These are phyloP conservation scores for Lactifluus rugatus DNA, from an alignment of 768 basidiomycete species.

Conservation along the genomic window DNA sequence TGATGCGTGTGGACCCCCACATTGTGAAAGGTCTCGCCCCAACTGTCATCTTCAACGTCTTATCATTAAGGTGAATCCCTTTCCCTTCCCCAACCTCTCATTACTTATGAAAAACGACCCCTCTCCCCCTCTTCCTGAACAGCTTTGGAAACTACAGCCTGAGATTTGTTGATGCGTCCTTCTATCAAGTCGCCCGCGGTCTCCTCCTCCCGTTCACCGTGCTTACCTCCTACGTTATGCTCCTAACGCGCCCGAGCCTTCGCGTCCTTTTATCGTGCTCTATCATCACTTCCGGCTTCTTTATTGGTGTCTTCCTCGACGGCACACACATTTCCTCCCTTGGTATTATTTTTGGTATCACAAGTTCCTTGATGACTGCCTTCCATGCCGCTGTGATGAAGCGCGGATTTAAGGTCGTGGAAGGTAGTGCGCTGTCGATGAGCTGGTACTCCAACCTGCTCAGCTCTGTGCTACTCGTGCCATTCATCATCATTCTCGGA, in stretches of 20 bases:
- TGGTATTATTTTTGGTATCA: conserved; percentile 74
- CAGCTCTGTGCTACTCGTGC: conserved; percentile 62
- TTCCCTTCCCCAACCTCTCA: conserved; percentile 6
- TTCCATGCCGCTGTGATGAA: conserved; percentile 94
- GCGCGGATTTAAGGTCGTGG: conserved; percentile 66
- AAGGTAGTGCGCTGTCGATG: conserved; percentile 74
- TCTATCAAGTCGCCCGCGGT: conserved; percentile 93
- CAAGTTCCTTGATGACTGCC: conserved; percentile 80
- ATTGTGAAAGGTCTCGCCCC: conserved; percentile 66
- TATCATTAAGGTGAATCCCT: conserved; percentile 61
- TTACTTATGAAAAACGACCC: background rate
- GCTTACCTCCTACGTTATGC: conserved; percentile 68
- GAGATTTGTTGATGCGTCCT: conserved; percentile 90
- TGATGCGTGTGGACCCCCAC: conserved; percentile 48
- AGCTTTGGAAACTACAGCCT: conserved; percentile 87
- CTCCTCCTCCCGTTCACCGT: conserved; percentile 93
- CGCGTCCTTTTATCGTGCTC: conserved; percentile 66
- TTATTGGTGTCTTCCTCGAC: conserved; percentile 79
- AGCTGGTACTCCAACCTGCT: conserved; percentile 90
- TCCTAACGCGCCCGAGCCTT: conserved; percentile 66
- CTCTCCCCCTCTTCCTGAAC: background rate
- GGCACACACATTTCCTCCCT: conserved; percentile 44
- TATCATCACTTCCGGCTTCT: conserved; percentile 87
- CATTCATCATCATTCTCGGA: conserved; percentile 63
- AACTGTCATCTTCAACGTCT: conserved; percentile 65